Percentiles rank a stretch among this genome's conserved stretches.
phyloP scores from a whole-genome alignment of 2,329 filamentous ascomycete genomes.

The Aspergillus sp. region DNA sequence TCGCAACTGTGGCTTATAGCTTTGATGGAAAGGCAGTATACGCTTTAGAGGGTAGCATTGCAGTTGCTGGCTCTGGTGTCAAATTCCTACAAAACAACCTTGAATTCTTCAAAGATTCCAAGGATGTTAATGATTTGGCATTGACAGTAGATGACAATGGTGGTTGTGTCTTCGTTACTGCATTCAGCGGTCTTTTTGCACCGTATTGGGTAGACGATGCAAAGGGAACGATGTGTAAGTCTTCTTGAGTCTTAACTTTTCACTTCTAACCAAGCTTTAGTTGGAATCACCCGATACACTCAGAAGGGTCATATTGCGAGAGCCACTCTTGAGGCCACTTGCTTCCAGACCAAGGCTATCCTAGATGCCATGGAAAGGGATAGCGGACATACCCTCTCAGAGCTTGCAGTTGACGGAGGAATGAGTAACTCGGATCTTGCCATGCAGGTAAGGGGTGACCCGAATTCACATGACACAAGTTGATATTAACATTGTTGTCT shows the following conservation, averaged over 20 bases:
- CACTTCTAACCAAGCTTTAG: conserved; percentile 27
- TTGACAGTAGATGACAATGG: conserved; percentile 68
- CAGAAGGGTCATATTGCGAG: conserved; percentile 80
- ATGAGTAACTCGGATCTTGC: conserved; percentile 83
- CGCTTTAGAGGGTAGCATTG: conserved; percentile 78
- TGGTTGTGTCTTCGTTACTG: conserved; percentile 81
- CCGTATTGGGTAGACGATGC: conserved; percentile 95
- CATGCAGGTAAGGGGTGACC: conserved; percentile 60
- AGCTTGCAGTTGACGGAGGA: conserved; percentile 80
- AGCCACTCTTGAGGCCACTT: conserved; percentile 84
- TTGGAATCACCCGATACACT: conserved; percentile 81
- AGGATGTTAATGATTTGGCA: conserved; percentile 61
- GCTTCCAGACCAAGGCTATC: conserved; percentile 88
- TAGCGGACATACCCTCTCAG: conserved; percentile 69
- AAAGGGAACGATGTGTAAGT: conserved; percentile 75
- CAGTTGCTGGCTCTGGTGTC: conserved; percentile 74
- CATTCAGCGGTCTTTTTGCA: conserved; percentile 85
- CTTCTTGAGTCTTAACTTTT: background rate
- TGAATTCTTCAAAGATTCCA: conserved; percentile 55
- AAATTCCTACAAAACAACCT: conserved; percentile 68
- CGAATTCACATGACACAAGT: background rate
- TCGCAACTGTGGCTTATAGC: conserved; percentile 82
- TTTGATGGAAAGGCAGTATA: conserved; percentile 68
- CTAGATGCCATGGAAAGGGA: conserved; percentile 90
- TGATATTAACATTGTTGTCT: conserved; percentile 4